Evolutionary conservation across 2,329 filamentous ascomycete species (phyloP), one percentile per base, ranked within the genome.

Genomic region (Emydomyces testavorans): DNA sequence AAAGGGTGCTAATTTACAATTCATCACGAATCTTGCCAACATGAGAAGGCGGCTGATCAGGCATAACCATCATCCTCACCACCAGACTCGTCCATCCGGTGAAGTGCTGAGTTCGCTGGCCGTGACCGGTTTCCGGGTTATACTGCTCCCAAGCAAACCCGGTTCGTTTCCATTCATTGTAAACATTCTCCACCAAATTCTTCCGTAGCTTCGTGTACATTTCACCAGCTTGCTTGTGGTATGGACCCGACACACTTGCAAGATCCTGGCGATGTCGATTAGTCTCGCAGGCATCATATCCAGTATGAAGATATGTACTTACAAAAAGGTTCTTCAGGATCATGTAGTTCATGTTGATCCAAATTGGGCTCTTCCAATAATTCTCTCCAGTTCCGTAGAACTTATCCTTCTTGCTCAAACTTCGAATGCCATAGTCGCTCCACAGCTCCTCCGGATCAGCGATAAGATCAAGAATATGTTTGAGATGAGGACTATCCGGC

Each of bases 111-210:
- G 89, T 96, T 35, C 92, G 77, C 72, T 96, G 90, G n/a, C 92
- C 92, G 46, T 78, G 77, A 38, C 92, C 92, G 2, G 86, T 94
- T 58, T 94, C 87, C 0, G 89, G 87, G 63, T 94, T 86, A 66
- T 96, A 98, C 69, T 98, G 92, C 68, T 98, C 92, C 90, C 90
- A 98, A 0, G 90, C 92, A 63, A 96, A 96, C 15, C 90, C 90
- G 0, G 92, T 96, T 61, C 85, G 79, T 62, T 82, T 73, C 90
- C 90, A 98, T 63, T 81, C 82, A 50, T 81, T 77, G 70, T 83
- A 95, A 11, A 96, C 84, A 1, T 89, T 96, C 44, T 88, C 77
- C 38, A 96, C 84, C 10, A 98, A 70, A 61, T 94, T 96, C 64
- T 76, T 78, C 47, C 92, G 80, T 40, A 96, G 76, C 26, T 76